Evolutionary conservation across 1,284 basidiomycete genomes (phyloP).

Genomic region (Pascua sp.): DNA sequence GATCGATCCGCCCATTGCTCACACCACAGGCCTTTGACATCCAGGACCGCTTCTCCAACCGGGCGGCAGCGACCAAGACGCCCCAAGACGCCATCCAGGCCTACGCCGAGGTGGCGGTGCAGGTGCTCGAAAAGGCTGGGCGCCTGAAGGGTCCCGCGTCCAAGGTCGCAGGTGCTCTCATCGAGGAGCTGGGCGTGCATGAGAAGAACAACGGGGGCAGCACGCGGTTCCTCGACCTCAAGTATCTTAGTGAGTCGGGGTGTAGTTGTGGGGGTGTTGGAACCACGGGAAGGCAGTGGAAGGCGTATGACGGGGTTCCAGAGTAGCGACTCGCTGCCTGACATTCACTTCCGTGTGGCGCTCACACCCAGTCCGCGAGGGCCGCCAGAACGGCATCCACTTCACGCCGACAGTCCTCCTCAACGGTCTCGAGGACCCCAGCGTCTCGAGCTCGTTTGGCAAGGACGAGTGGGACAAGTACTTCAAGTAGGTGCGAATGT

Average conservation of each 20-base stretch:
- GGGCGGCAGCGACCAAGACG: slow-evolving; percentile 65
- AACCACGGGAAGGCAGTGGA: background rate
- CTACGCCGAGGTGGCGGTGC: slow-evolving; percentile 48
- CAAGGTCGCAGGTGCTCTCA: slow-evolving; percentile 30
- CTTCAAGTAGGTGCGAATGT: slow-evolving; percentile 52
- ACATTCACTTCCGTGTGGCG: background rate
- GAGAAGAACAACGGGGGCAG: slow-evolving; percentile 49
- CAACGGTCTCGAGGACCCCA: slow-evolving; percentile 75
- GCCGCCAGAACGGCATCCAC: slow-evolving; percentile 86
- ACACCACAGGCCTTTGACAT: slow-evolving; percentile 63
- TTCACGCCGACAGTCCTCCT: slow-evolving; percentile 84
- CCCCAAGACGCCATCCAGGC: slow-evolving; percentile 10
- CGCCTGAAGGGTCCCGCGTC: slow-evolving; percentile 29
- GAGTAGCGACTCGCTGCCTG: background rate
- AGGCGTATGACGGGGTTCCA: background rate
- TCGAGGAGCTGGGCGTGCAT: slow-evolving; percentile 34
- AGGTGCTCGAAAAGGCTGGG: slow-evolving; percentile 38
- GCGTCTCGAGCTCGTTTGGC: slow-evolving; percentile 79
- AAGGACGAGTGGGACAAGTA: slow-evolving; percentile 81
- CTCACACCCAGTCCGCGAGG: slow-evolving; percentile 62
- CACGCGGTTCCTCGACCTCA: slow-evolving; percentile 44
- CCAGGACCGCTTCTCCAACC: slow-evolving; percentile 67
- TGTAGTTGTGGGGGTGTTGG: background rate
- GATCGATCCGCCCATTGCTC: too few relatives aligned
- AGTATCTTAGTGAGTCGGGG: slow-evolving; percentile 14